These are phyloP conservation scores for Darksidea phi DNA, from an alignment of 495 filamentous ascomycete genomes.

Conservation along the genomic window DNA sequence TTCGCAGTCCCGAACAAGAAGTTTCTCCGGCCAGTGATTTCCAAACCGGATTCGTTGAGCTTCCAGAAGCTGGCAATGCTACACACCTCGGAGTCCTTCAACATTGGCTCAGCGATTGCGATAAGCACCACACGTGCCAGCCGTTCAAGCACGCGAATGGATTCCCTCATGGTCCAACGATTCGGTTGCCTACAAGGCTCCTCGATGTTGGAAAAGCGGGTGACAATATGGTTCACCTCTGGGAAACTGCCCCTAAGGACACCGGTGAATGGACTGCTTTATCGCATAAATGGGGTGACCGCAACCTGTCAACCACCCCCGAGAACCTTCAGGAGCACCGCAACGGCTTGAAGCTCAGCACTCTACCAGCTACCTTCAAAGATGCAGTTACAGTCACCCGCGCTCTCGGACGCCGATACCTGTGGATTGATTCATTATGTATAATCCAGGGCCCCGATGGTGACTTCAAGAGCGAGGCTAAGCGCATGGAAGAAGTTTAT, in stretches of 20 bases:
- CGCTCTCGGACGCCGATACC: not conserved
- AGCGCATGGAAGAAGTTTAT: constrained; percentile 9
- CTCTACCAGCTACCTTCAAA: constrained; percentile 10
- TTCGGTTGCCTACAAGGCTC: constrained; percentile 1
- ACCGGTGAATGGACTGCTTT: not conserved
- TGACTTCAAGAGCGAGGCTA: constrained; percentile 7
- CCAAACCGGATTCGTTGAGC: not conserved
- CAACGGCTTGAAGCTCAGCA: not conserved
- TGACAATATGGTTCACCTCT: not conserved
- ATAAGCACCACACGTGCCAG: not conserved
- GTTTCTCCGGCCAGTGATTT: not conserved
- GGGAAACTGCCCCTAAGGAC: not conserved
- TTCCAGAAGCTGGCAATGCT: not conserved
- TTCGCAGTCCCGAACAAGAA: too few relatives aligned
- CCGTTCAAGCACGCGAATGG: not conserved
- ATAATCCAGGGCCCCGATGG: constrained; percentile 9
- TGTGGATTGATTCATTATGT: constrained; percentile 18
- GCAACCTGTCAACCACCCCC: not conserved
- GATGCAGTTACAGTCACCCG: constrained; percentile 5
- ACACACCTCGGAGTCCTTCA: not conserved
- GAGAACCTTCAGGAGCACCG: not conserved
- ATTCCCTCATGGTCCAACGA: not conserved
- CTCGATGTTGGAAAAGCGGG: constrained; percentile 1
- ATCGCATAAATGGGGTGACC: constrained; percentile 1
- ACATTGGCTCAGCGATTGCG: not conserved